phyloP scores from a whole-genome alignment of 805 yeast species.

The Yarrowia sp. region DNA sequence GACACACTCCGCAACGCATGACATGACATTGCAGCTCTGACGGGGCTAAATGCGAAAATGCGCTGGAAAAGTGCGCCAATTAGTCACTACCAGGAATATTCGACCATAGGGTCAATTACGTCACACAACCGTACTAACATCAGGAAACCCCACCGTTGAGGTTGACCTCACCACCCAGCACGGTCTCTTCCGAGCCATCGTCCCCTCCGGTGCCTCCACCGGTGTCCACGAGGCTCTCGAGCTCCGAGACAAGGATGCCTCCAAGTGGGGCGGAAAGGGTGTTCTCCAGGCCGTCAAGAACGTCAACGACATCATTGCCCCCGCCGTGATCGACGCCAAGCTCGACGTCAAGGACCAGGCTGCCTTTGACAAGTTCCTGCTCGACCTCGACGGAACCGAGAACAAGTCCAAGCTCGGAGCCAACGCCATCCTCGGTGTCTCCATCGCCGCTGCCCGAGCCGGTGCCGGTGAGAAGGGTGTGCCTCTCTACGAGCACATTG shows the following conservation, averaged over 20 bases:
- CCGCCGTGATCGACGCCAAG: conserved; percentile 83
- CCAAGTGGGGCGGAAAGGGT: conserved; percentile 99
- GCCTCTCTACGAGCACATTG: conserved; percentile 91
- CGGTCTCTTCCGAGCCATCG: conserved; percentile 96
- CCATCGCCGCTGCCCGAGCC: conserved; percentile 95
- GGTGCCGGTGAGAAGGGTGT: conserved; percentile 96
- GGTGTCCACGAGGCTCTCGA: conserved; percentile 99
- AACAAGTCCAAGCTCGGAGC: conserved; percentile 99
- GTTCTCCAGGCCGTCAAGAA: conserved; percentile 95
- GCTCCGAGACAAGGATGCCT: conserved; percentile 96
- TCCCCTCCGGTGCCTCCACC: conserved; percentile 99
- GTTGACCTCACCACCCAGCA: conserved; percentile 92
- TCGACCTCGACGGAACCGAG: conserved; percentile 91
- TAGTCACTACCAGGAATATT: background rate
- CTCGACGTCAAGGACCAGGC: conserved; percentile 86
- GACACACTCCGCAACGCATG: conserved; percentile 17
- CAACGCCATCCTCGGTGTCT: conserved; percentile 97
- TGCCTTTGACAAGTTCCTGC: conserved; percentile 84
- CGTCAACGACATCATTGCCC: conserved; percentile 94
- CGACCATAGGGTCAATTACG: too few species aligned
- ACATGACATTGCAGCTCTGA: conserved; percentile 19
- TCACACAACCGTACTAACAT: conserved; percentile 5
- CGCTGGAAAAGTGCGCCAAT: background rate
- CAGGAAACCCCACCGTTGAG: conserved; percentile 95
- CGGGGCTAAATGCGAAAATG: too few species aligned